Conservation (phyloP, 2,329 filamentous ascomycete genomes). For the Aspergillus caelatus region DNA sequence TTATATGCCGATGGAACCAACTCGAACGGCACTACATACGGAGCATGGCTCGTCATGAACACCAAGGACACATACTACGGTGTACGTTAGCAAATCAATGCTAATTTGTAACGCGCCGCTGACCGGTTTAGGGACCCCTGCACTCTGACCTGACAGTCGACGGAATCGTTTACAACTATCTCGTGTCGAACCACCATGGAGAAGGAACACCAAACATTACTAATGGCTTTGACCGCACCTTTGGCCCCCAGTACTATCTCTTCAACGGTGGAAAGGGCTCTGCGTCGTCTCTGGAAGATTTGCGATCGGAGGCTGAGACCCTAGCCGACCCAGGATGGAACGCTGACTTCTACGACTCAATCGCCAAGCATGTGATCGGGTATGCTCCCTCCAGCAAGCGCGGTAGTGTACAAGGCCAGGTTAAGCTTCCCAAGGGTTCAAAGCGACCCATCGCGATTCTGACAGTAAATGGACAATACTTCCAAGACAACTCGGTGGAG, state of each 20-base stretch:
- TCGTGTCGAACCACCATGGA: constrained; percentile 65
- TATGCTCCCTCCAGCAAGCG: constrained; percentile 58
- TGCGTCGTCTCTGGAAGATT: constrained; percentile 48
- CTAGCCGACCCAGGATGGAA: constrained; percentile 59
- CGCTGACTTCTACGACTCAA: constrained; percentile 64
- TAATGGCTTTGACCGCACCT: constrained; percentile 66
- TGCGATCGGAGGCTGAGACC: constrained; percentile 58
- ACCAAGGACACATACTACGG: constrained; percentile 49
- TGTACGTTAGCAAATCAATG: constrained; percentile 12
- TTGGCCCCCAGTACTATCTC: constrained; percentile 65
- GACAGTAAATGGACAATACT: constrained; percentile 54
- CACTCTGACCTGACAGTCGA: constrained; percentile 67
- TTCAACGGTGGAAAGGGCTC: constrained; percentile 61
- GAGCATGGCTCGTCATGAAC: constrained; percentile 67
- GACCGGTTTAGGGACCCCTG: constrained; percentile 50
- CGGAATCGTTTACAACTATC: constrained; percentile 68
- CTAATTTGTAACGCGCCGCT: neutral
- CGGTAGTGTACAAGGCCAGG: constrained; percentile 53
- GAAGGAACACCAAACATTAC: constrained; percentile 67
- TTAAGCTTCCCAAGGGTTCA: constrained; percentile 57
- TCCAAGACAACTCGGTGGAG: constrained; percentile 62
- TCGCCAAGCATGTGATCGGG: constrained; percentile 61
- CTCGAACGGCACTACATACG: constrained; percentile 56
- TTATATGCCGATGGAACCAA: constrained; percentile 55
- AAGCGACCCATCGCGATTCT: constrained; percentile 59